Evolutionary conservation across 495 filamentous ascomycete species (phyloP), one percentile per base, ranked within the genome.

Genomic region (Penicillium bialowiezense): DNA sequence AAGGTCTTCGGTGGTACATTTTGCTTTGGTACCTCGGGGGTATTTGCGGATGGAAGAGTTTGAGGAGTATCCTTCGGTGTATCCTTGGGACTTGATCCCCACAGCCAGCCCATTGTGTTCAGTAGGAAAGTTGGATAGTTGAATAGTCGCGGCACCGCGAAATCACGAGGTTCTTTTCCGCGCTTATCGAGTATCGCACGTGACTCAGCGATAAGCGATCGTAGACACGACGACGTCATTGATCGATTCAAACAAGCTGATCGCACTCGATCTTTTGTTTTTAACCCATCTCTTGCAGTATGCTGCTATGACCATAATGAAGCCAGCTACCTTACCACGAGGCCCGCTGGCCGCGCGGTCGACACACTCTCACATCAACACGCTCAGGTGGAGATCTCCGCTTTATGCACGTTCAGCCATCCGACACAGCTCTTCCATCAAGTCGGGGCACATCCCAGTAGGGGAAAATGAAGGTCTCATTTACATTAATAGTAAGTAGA

Each of bases 401-500:
- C 48, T 58, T 32, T 41, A 38, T 43, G 37, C 38, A 36, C 41
- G 38, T 44, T 46, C 41, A 17, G 8, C 45, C 17, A 48, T 39
- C 44, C 58, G 57, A 18, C 48, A 8, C 42, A 38, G 50, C 26
- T 65, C 63, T 24, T 58, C 60, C 36, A 57, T 73, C 20, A 56
- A 65, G 33, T 56, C 64, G 43, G 92, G 93, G 2, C 91, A 96
- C 61, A 95, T 98, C 50, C 66, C 78, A 17, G 63, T 86, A 5
- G 73, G 65, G 1, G 66, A 83, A 1, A 86, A 87, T 48, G 90
- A 97, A 69, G 84, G 83, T 0, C 83, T 97, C 19, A 57, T 98
- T 6, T 98, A 91, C 68, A 83, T 98, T 52, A 90, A 95, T 61
- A 96, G 90, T 95, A 68, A 59, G 83, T 66, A 2, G 9, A 20